phyloP scores from a whole-genome alignment of 345 rosid species.

The Salix viminalis region DNA sequence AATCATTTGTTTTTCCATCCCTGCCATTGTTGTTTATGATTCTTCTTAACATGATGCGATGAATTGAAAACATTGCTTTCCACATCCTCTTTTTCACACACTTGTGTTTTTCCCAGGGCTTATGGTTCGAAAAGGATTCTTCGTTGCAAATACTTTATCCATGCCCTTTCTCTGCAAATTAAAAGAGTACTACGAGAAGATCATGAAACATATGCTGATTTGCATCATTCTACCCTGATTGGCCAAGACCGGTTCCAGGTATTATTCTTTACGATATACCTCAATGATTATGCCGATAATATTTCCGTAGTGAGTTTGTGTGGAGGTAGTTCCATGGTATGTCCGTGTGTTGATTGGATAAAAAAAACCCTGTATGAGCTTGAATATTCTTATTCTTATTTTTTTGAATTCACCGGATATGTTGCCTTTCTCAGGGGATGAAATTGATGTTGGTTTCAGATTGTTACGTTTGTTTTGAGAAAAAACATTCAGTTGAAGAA shows the following conservation, averaged over 20 bases:
- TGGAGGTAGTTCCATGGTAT: no score
- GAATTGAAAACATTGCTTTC: neutral
- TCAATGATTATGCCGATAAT: no score
- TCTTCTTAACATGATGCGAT: neutral
- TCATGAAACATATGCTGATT: slow-evolving; percentile 5
- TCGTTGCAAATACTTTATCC: slow-evolving; percentile 24
- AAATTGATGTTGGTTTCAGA: slow-evolving; percentile 76
- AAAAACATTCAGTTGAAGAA: slow-evolving; percentile 63
- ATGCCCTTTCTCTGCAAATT: no score
- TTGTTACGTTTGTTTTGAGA: slow-evolving; percentile 86
- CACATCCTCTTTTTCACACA: neutral
- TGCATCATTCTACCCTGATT: no score
- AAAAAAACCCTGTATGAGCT: no score
- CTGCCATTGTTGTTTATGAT: neutral
- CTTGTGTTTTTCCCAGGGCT: slow-evolving; percentile 43
- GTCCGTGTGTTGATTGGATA: no score
- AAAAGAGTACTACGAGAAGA: slow-evolving; percentile 39
- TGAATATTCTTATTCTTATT: no score
- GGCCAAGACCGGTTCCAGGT: no score
- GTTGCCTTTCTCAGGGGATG: slow-evolving; percentile 48
- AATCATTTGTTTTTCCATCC: neutral
- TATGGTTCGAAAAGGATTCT: slow-evolving; percentile 79
- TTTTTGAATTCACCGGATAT: neutral
- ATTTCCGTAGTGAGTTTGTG: no score
- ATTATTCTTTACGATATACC: no score